Percentiles rank a stretch among this genome's conserved stretches.
phyloP scores from a whole-genome alignment of 2,329 filamentous ascomycete species.

The Alternaria postmessia region DNA sequence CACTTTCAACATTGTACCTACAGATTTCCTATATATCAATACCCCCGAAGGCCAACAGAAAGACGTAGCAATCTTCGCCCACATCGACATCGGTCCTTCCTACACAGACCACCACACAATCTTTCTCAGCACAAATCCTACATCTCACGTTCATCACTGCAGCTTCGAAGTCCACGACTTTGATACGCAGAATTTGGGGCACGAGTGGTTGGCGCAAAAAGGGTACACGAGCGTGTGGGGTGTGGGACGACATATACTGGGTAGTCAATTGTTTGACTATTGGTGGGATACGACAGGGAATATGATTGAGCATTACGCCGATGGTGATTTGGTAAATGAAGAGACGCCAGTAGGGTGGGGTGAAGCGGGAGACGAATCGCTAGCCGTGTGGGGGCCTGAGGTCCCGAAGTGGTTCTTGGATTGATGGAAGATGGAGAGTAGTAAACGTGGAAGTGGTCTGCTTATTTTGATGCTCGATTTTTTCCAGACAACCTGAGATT shows the following conservation, averaged over 20 bases:
- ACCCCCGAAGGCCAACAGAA: conserved; percentile 20
- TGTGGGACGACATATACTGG: conserved; percentile 73
- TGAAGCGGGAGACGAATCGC: conserved; percentile 51
- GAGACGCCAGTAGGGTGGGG: conserved; percentile 58
- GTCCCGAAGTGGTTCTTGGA: conserved; percentile 50
- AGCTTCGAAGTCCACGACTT: conserved; percentile 75
- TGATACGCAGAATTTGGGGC: conserved; percentile 73
- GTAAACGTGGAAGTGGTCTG: not conserved
- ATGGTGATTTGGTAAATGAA: conserved; percentile 71
- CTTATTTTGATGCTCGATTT: not conserved
- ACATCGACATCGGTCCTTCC: conserved; percentile 61
- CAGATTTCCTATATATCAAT: conserved; percentile 54
- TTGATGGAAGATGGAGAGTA: conserved; percentile 6
- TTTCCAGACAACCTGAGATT: too few species aligned
- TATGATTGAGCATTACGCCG: conserved; percentile 75
- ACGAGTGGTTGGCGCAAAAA: conserved; percentile 71
- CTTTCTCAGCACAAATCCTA: conserved; percentile 56
- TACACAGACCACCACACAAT: conserved; percentile 65
- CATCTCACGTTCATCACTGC: conserved; percentile 69
- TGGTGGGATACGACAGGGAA: conserved; percentile 71
- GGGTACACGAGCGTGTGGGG: conserved; percentile 74
- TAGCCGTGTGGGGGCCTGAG: conserved; percentile 56
- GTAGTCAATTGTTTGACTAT: conserved; percentile 77
- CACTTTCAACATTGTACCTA: conserved; percentile 58
- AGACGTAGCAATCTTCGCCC: conserved; percentile 61